Evolutionary conservation across 2,329 filamentous ascomycete species (phyloP), one percentile per base, ranked within the genome.

Genomic region (Aspergillus brunneoviolaceus): DNA sequence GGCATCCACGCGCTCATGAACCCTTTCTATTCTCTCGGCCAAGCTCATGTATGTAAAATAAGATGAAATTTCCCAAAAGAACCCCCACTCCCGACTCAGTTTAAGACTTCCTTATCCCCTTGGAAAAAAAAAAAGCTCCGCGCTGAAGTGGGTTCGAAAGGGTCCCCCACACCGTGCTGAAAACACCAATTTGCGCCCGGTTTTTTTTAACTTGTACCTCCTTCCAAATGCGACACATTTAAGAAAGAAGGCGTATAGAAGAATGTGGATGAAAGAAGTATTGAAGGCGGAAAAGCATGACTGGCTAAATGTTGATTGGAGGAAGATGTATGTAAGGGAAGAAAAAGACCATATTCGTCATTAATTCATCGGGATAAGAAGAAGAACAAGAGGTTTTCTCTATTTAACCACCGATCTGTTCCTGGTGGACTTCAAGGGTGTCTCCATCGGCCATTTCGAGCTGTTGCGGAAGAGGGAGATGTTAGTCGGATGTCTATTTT

Each of bases 371-470:
- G 57, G 45, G 19, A 31, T 16, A 6, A 16, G 19, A 57, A 16
- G 19, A 57, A 57, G 29, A 55, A 52, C 23, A 23, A 23, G 23
- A 48, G 10, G n/a, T n/a, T 27, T 27, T 25, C 35, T 23, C 47
- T 61, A 57, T 60, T 57, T 68, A 76, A 19, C 93, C 94, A 62
- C 95, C 95, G 63, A 98, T 95, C 80, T 99, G 95, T 77, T 99
- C 95, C 77, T 98, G 95, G 76, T 98, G 94, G 27, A 99, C 95
- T 74, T 99, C 95, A 27, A 99, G 87, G 1, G 91, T 96, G 72
- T 99, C 95, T 39, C 95, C 94, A 69, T 99, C 95, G 66, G 87
- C 82, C 95, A 99, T 99, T 63, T 98, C 95, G 58, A 98, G 89
- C 95, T 98, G 70, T 55, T 61, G 27, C 27, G 27, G 35, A 31